Evolutionary conservation across 2,329 filamentous ascomycete genomes (phyloP).

Genomic region (Dendryphion nanum): DNA sequence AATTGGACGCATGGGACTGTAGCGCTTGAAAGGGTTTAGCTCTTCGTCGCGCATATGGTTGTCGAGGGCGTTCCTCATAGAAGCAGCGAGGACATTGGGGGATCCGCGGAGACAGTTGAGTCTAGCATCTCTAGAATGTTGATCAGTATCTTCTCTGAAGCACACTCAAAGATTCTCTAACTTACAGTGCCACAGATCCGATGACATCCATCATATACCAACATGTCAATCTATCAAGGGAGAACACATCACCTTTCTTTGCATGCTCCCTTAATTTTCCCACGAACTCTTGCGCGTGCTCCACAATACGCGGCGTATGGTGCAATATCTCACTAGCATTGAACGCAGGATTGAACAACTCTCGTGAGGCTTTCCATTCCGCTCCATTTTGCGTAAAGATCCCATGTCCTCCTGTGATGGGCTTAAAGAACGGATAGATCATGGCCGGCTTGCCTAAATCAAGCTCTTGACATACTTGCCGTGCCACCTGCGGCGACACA

Average conservation of each 20-base stretch:
- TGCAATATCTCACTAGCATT: slow-evolving; percentile 2
- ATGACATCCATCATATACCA: slow-evolving; percentile 6
- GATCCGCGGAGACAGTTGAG: slow-evolving; percentile 8
- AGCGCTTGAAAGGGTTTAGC: slow-evolving; percentile 5
- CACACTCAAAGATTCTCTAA: no score
- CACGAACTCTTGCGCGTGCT: slow-evolving; percentile 3
- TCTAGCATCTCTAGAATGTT: slow-evolving; percentile 4
- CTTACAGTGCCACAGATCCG: slow-evolving; percentile 5
- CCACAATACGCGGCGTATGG: slow-evolving; percentile 3
- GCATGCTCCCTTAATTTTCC: slow-evolving; percentile 3
- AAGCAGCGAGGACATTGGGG: slow-evolving; percentile 4
- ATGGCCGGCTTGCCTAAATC: slow-evolving; percentile 1
- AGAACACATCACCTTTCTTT: slow-evolving; percentile 4
- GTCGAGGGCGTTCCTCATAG: slow-evolving; percentile 1
- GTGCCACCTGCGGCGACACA: neutral
- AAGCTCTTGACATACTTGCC: slow-evolving; percentile 3
- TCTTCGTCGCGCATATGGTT: slow-evolving; percentile 2
- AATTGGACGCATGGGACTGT: slow-evolving; percentile 3
- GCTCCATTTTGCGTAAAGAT: slow-evolving; percentile 3
- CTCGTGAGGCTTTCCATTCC: slow-evolving; percentile 1
- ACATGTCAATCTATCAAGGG: slow-evolving; percentile 2
- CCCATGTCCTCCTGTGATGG: slow-evolving; percentile 2
- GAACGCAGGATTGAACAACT: slow-evolving; percentile 5
- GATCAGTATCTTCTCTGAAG: no score
- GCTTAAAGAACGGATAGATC: slow-evolving; percentile 1